Percentiles rank a stretch among this genome's conserved stretches.
Conservation (phyloP, 1,139 yeast species). For the Sugiyamaella japonica region DNA sequence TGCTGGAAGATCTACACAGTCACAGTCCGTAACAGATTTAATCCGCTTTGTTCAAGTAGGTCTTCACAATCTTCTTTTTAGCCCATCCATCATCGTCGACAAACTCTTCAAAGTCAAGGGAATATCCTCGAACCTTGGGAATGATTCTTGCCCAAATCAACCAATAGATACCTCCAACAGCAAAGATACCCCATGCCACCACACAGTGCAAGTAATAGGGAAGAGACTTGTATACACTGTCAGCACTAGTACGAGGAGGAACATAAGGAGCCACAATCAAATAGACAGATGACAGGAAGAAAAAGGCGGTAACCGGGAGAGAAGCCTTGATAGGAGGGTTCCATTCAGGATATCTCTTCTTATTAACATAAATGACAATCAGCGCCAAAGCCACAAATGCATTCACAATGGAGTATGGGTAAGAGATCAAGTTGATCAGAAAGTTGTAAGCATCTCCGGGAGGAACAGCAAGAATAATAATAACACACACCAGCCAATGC, state of each 20-base stretch:
- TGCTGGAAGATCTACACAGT: not conserved
- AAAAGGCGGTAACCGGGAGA: slow-evolving; percentile 61
- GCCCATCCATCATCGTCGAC: slow-evolving; percentile 73
- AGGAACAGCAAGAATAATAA: slow-evolving; percentile 65
- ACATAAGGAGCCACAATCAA: slow-evolving; percentile 78
- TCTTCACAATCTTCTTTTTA: slow-evolving; percentile 53
- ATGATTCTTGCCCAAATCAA: slow-evolving; percentile 60
- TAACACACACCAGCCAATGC: slow-evolving; percentile 53
- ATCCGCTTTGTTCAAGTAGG: slow-evolving; percentile 1
- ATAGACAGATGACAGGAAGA: slow-evolving; percentile 66
- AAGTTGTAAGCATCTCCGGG: slow-evolving; percentile 79
- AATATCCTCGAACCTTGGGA: slow-evolving; percentile 61
- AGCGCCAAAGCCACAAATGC: slow-evolving; percentile 73
- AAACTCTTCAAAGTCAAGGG: slow-evolving; percentile 57
- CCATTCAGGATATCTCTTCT: slow-evolving; percentile 58
- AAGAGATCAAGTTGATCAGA: slow-evolving; percentile 70
- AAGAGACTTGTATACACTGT: slow-evolving; percentile 61
- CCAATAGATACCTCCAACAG: slow-evolving; percentile 72
- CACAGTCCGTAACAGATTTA: not conserved
- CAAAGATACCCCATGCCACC: slow-evolving; percentile 78
- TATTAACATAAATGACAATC: slow-evolving; percentile 59
- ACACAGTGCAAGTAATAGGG: slow-evolving; percentile 86
- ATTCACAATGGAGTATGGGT: slow-evolving; percentile 72
- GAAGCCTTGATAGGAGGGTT: slow-evolving; percentile 73
- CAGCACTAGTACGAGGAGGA: slow-evolving; percentile 63